Percentiles rank a stretch among this genome's conserved stretches.
Conservation (phyloP, 2,329 filamentous ascomycete species). For the Paecilomyces fulvus region DNA sequence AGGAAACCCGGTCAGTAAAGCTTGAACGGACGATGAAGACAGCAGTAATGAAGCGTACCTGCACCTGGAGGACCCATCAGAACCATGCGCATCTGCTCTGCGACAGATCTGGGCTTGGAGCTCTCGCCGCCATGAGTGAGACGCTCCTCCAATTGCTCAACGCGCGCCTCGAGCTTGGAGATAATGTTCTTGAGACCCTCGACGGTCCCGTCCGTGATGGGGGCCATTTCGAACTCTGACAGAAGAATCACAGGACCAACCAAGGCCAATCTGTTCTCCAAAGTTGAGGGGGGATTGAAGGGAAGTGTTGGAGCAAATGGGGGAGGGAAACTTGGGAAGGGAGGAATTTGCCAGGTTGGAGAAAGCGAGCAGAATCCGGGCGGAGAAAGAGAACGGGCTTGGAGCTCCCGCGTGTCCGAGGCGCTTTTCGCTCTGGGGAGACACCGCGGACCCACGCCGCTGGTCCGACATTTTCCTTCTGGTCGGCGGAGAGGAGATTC, state of each 20-base stretch:
- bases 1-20: slow-evolving; percentile 12
- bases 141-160: slow-evolving; percentile 74
- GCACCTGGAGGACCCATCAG: slow-evolving; percentile 95
- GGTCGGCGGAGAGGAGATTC: not conserved
- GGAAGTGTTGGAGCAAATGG: not conserved
- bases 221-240: slow-evolving; percentile 60
- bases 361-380: not conserved
- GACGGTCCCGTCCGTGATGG: slow-evolving; percentile 70
- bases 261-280: slow-evolving; percentile 15
- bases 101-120: slow-evolving; percentile 39
- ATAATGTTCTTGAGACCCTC: slow-evolving; percentile 79
- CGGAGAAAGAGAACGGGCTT: slow-evolving; percentile 9
- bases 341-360: slow-evolving; percentile 1
- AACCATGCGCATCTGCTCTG: slow-evolving; percentile 81
- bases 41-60: slow-evolving; percentile 52
- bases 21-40: slow-evolving; percentile 3
- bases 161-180: slow-evolving; percentile 72
- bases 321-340: not conserved
- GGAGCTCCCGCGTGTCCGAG: slow-evolving; percentile 20
- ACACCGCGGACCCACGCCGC: not conserved
- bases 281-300: slow-evolving; percentile 8
- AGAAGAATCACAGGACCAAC: slow-evolving; percentile 13
- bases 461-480: not conserved
- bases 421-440: slow-evolving; percentile 14
- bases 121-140: slow-evolving; percentile 48